A percentile compares a stretch with the other conserved stretches of the same genome.
phyloP scores from a whole-genome alignment of 495 filamentous ascomycete genomes.

The Hypoxylon cercidicola region DNA sequence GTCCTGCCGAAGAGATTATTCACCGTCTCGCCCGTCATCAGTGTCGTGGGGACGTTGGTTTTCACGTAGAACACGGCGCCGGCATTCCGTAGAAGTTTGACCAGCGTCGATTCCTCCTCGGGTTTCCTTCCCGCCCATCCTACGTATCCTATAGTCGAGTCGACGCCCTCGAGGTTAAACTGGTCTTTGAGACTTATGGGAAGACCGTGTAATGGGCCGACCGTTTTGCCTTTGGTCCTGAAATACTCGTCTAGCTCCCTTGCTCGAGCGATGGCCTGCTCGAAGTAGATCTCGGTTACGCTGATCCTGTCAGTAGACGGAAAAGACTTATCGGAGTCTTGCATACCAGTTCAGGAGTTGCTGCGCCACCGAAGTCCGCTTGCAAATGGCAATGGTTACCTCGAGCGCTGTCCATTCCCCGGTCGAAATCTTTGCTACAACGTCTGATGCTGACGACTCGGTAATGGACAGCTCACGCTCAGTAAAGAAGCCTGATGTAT shows the following conservation, averaged over 20 bases:
- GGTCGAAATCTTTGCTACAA: slow-evolving; percentile 58
- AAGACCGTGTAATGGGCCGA: slow-evolving; percentile 71
- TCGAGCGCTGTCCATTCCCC: slow-evolving; percentile 51
- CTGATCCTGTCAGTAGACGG: no score
- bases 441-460: slow-evolving; percentile 51
- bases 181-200: slow-evolving; percentile 70
- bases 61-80: slow-evolving; percentile 70
- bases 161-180: slow-evolving; percentile 64
- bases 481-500: slow-evolving; percentile 62
- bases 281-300: slow-evolving; percentile 71
- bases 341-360: slow-evolving; percentile 70
- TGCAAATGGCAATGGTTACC: slow-evolving; percentile 39
- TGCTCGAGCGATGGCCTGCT: slow-evolving; percentile 64
- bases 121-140: slow-evolving; percentile 61
- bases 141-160: slow-evolving; percentile 65
- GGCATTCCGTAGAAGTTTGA: slow-evolving; percentile 50
- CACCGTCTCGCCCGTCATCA: slow-evolving; percentile 57
- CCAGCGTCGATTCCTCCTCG: slow-evolving; percentile 57
- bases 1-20: slow-evolving; percentile 72
- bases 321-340: no score
- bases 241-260: slow-evolving; percentile 61
- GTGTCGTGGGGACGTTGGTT: slow-evolving; percentile 69
- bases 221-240: slow-evolving; percentile 54
- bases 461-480: slow-evolving; percentile 67
- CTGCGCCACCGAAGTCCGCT: slow-evolving; percentile 66